Evolutionary conservation across 495 filamentous ascomycete species (phyloP).

Genomic region (Geoglossum glabrum): DNA sequence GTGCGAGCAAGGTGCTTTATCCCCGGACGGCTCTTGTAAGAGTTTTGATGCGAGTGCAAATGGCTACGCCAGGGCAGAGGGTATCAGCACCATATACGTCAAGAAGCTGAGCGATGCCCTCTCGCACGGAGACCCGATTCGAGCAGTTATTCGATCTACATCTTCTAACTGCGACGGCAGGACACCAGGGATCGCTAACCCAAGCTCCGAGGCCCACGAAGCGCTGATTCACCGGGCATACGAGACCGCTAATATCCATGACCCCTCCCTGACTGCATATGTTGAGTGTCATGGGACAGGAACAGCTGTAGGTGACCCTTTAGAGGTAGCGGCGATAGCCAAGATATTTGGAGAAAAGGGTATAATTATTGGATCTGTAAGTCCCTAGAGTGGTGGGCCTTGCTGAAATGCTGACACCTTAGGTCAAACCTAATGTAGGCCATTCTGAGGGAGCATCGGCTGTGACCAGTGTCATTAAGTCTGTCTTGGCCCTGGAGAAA

Average conservation of each 20-base stretch:
- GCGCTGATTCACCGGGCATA: slow-evolving; percentile 16
- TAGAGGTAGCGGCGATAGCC: background rate
- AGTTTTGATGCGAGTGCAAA: slow-evolving; percentile 22
- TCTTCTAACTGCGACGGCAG: slow-evolving; percentile 21
- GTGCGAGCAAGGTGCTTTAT: background rate
- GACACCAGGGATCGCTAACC: slow-evolving; percentile 10
- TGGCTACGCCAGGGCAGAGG: slow-evolving; percentile 26
- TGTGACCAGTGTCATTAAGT: slow-evolving; percentile 20
- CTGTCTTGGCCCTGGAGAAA: slow-evolving; percentile 17
- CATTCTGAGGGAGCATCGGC: slow-evolving; percentile 22
- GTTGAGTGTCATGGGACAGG: slow-evolving; percentile 27
- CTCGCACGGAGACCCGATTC: slow-evolving; percentile 16
- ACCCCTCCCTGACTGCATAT: slow-evolving; percentile 12
- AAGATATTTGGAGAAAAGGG: background rate
- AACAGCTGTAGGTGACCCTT: slow-evolving; percentile 5
- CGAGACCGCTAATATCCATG: slow-evolving; percentile 7
- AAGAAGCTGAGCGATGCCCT: slow-evolving; percentile 21
- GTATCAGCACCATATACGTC: slow-evolving; percentile 20
- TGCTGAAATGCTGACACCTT: background rate
- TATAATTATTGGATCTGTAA: too few relatives aligned
- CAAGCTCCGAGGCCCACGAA: slow-evolving; percentile 13
- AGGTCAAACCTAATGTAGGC: slow-evolving; percentile 22
- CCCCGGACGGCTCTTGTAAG: slow-evolving; percentile 17
- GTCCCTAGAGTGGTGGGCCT: too few relatives aligned
- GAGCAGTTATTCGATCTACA: slow-evolving; percentile 22